Evolutionary conservation across 2,329 filamentous ascomycete genomes (phyloP).

Genomic region (Emergomyces orientalis): DNA sequence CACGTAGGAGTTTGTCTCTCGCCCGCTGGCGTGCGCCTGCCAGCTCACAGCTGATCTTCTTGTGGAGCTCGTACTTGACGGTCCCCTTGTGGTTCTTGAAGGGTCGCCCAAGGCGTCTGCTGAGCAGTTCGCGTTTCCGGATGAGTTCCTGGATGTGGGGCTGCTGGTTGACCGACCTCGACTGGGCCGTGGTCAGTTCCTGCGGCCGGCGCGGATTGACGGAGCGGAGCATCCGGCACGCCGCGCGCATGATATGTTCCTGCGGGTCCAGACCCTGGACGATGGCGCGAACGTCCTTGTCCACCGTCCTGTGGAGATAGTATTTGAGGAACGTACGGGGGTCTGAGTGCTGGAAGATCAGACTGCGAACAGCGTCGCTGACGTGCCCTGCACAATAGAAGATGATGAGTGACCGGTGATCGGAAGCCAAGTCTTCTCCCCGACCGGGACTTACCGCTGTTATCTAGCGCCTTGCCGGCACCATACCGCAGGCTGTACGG

Average conservation of each 20-base stretch:
- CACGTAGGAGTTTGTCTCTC: slow-evolving; percentile 13
- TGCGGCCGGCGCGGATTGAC: slow-evolving; percentile 19
- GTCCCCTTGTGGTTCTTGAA: slow-evolving; percentile 11
- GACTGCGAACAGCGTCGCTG: slow-evolving; percentile 15
- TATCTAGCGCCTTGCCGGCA: not conserved
- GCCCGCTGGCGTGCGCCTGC: slow-evolving; percentile 11
- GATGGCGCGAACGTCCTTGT: slow-evolving; percentile 15
- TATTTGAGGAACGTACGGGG: slow-evolving; percentile 17
- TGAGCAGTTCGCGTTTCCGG: slow-evolving; percentile 11
- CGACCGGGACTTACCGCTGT: not conserved
- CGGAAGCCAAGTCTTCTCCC: not conserved
- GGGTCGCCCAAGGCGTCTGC: not conserved
- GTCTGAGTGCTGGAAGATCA: slow-evolving; percentile 18
- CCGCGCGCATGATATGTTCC: slow-evolving; percentile 18
- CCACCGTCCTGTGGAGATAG: slow-evolving; percentile 16
- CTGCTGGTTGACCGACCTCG: slow-evolving; percentile 17
- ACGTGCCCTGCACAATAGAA: slow-evolving; percentile 7
- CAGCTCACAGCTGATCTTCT: slow-evolving; percentile 8
- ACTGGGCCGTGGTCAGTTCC: slow-evolving; percentile 19
- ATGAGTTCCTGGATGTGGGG: slow-evolving; percentile 15
- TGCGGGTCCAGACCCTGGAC: slow-evolving; percentile 18
- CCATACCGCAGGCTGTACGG: not conserved
- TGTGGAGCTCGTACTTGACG: slow-evolving; percentile 8
- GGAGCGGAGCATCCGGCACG: slow-evolving; percentile 18
- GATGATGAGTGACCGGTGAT: not conserved